phyloP scores from a whole-genome alignment of 2,329 filamentous ascomycete species.

The Aureobasidium sp. region DNA sequence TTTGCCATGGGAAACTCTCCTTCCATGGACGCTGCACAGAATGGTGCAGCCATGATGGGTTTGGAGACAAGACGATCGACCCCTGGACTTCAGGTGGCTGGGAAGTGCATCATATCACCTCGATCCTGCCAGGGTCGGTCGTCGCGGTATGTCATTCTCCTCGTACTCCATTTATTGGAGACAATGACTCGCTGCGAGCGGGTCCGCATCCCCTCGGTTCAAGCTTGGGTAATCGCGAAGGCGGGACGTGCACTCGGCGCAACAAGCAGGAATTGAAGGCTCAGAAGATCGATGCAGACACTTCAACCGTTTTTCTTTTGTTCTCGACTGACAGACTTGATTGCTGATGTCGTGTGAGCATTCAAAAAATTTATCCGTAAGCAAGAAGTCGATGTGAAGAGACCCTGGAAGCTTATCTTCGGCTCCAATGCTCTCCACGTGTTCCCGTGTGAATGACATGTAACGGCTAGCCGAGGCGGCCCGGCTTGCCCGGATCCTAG shows the following conservation, averaged over 20 bases:
- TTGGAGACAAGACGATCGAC: neutral
- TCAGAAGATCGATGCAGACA: neutral
- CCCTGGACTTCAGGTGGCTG: neutral
- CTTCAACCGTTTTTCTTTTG: neutral
- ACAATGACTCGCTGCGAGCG: neutral
- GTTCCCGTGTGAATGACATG: too few relatives aligned
- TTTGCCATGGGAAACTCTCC: neutral
- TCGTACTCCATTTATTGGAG: neutral
- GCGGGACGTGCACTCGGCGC: neutral
- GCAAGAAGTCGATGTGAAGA: neutral
- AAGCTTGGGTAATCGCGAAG: neutral
- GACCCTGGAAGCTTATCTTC: neutral
- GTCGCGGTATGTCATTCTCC: neutral
- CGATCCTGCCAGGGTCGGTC: neutral
- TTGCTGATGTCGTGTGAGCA: neutral
- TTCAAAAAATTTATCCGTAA: neutral
- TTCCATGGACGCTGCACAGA: neutral
- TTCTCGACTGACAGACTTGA: too few relatives aligned
- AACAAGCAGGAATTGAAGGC: neutral
- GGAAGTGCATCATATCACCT: neutral
- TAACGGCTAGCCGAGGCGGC: too few relatives aligned
- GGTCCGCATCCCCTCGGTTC: neutral
- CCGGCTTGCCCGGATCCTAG: too few relatives aligned
- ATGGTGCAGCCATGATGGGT: neutral
- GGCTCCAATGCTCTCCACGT: too few relatives aligned